Evolutionary conservation across 2,329 filamentous ascomycete genomes (phyloP).

Genomic region (Didymella glomerata): DNA sequence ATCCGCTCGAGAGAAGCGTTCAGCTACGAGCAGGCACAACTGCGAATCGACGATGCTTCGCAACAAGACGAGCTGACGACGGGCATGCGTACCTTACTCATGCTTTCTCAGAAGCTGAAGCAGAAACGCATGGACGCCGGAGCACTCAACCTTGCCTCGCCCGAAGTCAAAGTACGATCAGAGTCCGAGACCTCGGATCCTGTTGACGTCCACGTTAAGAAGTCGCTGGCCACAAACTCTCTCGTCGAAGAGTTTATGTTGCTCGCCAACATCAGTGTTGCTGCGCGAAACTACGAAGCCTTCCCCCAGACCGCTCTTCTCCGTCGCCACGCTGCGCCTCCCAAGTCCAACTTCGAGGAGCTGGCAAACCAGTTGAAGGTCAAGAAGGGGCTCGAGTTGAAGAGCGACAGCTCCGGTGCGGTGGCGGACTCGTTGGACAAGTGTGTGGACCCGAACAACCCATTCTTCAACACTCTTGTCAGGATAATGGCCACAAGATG

Average conservation of each 20-base stretch:
- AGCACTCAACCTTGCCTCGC: slow-evolving; percentile 93
- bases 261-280: slow-evolving; percentile 95
- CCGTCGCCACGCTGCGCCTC: slow-evolving; percentile 88
- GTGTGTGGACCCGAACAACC: slow-evolving; percentile 80
- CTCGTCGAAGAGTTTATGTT: slow-evolving; percentile 99
- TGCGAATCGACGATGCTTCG: slow-evolving; percentile 87
- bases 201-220: slow-evolving; percentile 94
- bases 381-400: slow-evolving; percentile 81
- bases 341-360: slow-evolving; percentile 96
- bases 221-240: slow-evolving; percentile 93
- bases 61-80: slow-evolving; percentile 89
- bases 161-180: slow-evolving; percentile 94
- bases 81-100: slow-evolving; percentile 86
- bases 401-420: slow-evolving; percentile 87
- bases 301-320: slow-evolving; percentile 96
- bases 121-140: slow-evolving; percentile 95
- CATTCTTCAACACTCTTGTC: slow-evolving; percentile 98
- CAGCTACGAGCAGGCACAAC: slow-evolving; percentile 95
- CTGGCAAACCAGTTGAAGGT: slow-evolving; percentile 88
- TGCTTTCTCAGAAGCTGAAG: slow-evolving; percentile 89
- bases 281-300: slow-evolving; percentile 84
- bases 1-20: slow-evolving; percentile 97
- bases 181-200: slow-evolving; percentile 97
- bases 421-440: slow-evolving; percentile 89
- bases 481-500: slow-evolving; percentile 97